These are phyloP conservation scores for Salix udensis DNA, from an alignment of 345 rosid genomes.

Conservation along the genomic window DNA sequence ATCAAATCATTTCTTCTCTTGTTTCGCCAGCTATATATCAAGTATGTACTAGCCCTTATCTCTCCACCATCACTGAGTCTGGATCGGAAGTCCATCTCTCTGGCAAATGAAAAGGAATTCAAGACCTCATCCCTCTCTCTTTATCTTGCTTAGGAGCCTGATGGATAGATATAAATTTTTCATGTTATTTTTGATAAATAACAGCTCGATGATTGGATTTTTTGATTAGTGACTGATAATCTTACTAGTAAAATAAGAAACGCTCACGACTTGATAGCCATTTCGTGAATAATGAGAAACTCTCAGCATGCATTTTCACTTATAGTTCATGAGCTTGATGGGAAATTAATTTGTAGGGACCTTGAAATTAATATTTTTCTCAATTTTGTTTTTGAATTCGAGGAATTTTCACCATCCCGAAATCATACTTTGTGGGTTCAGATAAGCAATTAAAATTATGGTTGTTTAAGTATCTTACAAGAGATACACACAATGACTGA, in stretches of 20 bases:
- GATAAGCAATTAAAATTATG: no score
- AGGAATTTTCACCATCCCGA: fast-evolving
- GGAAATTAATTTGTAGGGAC: neutral
- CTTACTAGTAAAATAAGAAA: neutral
- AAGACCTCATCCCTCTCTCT: neutral
- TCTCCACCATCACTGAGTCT: no score
- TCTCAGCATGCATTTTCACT: neutral
- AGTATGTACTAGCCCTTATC: no score
- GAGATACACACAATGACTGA: fast-evolving
- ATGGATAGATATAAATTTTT: no score
- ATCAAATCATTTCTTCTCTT: no score
- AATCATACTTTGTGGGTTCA: fast-evolving
- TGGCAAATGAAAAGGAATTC: neutral
- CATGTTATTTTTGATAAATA: no score
- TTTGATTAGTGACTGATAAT: neutral
- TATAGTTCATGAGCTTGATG: neutral
- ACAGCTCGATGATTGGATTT: no score
- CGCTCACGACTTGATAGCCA: neutral
- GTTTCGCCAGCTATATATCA: no score
- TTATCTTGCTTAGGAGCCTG: neutral
- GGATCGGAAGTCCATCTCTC: no score
- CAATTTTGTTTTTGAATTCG: neutral
- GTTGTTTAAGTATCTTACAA: no score
- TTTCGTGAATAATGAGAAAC: neutral
- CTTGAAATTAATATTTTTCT: neutral